Base-by-base conservation (phyloP, 2,329 filamentous ascomycete genomes). In the Sclerotinia borealis region DNA sequence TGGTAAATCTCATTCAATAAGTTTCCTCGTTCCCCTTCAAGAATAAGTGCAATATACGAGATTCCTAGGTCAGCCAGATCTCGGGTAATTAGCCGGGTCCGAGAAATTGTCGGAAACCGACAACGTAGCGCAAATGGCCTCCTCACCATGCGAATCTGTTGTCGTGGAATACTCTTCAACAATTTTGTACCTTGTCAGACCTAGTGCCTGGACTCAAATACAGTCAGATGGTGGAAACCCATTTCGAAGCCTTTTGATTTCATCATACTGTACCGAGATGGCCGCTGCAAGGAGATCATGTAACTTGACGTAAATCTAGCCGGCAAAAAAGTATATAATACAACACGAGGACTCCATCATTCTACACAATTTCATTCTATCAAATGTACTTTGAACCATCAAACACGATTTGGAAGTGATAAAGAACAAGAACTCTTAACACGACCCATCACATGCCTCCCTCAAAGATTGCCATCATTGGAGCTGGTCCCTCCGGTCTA, bases 401-500 rank as follows among this genome's bases (percentile, higher is more conserved):
- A 17, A 43, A 15, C 19, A 43, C 9, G n/a, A 13, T 7, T 31
- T n/a, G 7, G 4, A 39, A 55, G 27, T n/a, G 25, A 29, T 31
- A 43, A 7, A 31, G 27, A 10, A 19, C 19, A 13, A 43, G 5
- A 19, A 22, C 11, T n/a, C 25, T 9, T 9, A 9, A 22, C 0
- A 22, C 19, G 17, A 22, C 27, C 25, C 1, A 22, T 10, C 6
- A 45, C 19, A 55, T 41, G 37, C 19, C 52, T 36, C 31, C 5
- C 27, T 47, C 27, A 34, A 43, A 39, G 15, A 79, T 81, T 34
- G 79, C 79, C 59, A 80, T 82, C 48, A 66, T 81, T 36, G 80
- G 79, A 59, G 78, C 71, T 13, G 80, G 80, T 13, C 79, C 79
- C 0, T 74, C 73, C 1, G 81, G 81, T 34, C 76, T 84, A 0